Evolutionary conservation across 2,329 filamentous ascomycete species (phyloP).

Genomic region (Diplocarpon mali): DNA sequence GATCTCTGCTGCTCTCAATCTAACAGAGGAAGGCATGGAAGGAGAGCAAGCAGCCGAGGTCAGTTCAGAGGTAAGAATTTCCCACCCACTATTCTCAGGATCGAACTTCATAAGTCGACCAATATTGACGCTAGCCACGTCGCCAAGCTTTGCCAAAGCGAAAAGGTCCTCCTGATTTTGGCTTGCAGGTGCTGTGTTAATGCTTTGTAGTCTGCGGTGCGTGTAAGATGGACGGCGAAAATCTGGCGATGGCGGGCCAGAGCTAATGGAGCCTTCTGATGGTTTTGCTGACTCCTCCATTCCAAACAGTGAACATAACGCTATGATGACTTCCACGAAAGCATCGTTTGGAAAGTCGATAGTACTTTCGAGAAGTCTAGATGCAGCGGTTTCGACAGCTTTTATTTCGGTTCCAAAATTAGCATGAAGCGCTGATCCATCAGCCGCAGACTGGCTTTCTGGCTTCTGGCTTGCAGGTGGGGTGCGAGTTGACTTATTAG

Average conservation of each 20-base stretch:
- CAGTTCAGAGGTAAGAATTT: conserved; percentile 47
- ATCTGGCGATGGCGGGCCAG: conserved; percentile 16
- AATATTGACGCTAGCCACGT: conserved; percentile 64
- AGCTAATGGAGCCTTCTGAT: conserved; percentile 20
- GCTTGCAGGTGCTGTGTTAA: conserved; percentile 35
- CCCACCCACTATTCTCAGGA: conserved; percentile 66
- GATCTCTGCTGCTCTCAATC: conserved; percentile 52
- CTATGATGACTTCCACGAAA: conserved; percentile 66
- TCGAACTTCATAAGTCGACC: conserved; percentile 59
- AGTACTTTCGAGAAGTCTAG: conserved; percentile 82
- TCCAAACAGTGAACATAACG: conserved; percentile 62
- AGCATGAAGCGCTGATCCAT: conserved; percentile 34
- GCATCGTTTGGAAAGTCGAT: conserved; percentile 76
- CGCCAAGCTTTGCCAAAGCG: conserved; percentile 62
- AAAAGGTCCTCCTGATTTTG: conserved; percentile 53
- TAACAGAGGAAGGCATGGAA: conserved; percentile 38
- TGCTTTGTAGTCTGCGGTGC: conserved; percentile 32
- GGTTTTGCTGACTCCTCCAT: conserved; percentile 15
- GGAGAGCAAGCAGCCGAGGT: conserved; percentile 39
- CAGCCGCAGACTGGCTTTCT: conserved; percentile 31
- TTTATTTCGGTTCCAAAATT: conserved; percentile 74
- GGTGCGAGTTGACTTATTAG: conserved; percentile 41
- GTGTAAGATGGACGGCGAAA: conserved; percentile 19
- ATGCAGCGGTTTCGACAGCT: conserved; percentile 79
- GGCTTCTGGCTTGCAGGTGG: conserved; percentile 38